Base-by-base conservation (phyloP, 257 asterid genomes). In the Datura wrightii region DNA sequence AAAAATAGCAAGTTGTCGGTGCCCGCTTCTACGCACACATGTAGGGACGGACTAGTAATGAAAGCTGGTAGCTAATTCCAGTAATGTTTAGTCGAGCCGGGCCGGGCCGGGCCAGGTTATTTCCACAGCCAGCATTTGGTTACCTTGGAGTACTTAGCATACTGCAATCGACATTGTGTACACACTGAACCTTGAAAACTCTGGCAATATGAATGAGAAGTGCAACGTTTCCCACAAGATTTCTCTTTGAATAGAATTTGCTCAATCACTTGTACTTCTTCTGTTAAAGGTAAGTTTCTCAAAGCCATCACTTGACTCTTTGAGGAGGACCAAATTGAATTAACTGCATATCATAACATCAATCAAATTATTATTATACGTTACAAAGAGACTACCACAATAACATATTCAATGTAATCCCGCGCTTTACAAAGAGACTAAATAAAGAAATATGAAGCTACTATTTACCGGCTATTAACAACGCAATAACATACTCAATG, bases 241-340 rank as follows among this genome's bases (percentile, higher is more conserved):
- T 24, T 24, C 31, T 24, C 31, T 0, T 24, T 24, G 31, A 24
- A 24, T 24, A 24, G 31, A 24, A 24, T 24, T 59, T 63, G 42
- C 18, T 63, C 71, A 63, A 63, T 31, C 48, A 66, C n/a, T 66
- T 66, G 74, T 66, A 66, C 3, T 36, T 66, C 74, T 66, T 59
- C 48, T 13, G 10, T 2, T 10, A 66, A 66, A 36, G 10, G 5
- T 36, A 14, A 2, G 19, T 6, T 15, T 66, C 74, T 11, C 1
- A 13, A 3, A 13, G 74, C 74, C 48, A 66, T 66, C 44, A 37
- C 74, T 66, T 66, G 74, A 66, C 3, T 36, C 24, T 36, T 66
- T 14, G 76, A 66, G 4, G 42, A 24, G 74, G 19, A 6, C 74
- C 74, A 65, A 65, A 65, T 13, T 36, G 10, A 36, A 66, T 2